phyloP scores from a whole-genome alignment of 2,329 filamentous ascomycete genomes.

The Cordyceps farinosa region DNA sequence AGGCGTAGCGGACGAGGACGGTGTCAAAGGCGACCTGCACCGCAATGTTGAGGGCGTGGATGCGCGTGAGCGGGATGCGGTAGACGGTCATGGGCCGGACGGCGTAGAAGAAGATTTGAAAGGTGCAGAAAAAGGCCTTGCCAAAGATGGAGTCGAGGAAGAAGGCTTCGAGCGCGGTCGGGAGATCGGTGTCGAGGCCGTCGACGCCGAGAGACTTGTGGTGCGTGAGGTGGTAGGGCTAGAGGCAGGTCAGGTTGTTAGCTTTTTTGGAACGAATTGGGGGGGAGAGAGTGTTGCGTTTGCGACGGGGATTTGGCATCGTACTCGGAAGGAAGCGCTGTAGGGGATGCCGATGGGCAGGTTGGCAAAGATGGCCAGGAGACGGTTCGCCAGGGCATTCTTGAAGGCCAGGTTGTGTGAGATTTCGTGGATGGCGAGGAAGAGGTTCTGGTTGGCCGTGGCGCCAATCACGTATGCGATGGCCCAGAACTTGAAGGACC shows the following conservation, averaged over 20 bases:
- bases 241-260: constrained; percentile 19
- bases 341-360: constrained; percentile 94
- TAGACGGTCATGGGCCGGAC: constrained; percentile 94
- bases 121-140: constrained; percentile 98
- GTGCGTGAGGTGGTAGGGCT: constrained; percentile 97
- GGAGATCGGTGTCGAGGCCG: constrained; percentile 92
- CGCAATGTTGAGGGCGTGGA: constrained; percentile 78
- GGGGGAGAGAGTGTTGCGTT: neutral
- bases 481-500: constrained; percentile 80
- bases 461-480: constrained; percentile 90
- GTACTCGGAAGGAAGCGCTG: constrained; percentile 86
- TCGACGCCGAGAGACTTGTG: constrained; percentile 98
- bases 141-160: constrained; percentile 93
- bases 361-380: constrained; percentile 91
- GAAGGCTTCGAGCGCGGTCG: constrained; percentile 84
- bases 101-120: constrained; percentile 99
- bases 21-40: constrained; percentile 77
- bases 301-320: constrained; percentile 27
- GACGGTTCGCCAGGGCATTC: constrained; percentile 71
- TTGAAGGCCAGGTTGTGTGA: constrained; percentile 95
- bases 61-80: constrained; percentile 77
- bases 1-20: constrained; percentile 58
- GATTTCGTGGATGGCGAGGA: constrained; percentile 98
- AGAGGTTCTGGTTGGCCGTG: constrained; percentile 96
- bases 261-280: constrained; percentile 11